These are phyloP conservation scores for Leccinellum rugosiceps DNA, from an alignment of 768 basidiomycete species.

Conservation along the genomic window DNA sequence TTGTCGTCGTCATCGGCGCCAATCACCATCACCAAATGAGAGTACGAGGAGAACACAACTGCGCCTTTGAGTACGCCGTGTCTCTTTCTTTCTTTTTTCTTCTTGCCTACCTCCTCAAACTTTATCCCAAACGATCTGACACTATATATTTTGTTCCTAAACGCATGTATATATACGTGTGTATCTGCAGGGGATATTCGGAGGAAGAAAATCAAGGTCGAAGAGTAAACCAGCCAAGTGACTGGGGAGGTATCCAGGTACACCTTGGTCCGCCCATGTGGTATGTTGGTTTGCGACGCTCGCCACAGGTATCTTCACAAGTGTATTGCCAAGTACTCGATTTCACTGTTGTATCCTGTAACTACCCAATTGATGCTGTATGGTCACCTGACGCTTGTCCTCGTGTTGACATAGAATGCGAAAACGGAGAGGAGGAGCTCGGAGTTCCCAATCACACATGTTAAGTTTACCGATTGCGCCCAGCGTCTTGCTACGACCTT, in stretches of 20 bases:
- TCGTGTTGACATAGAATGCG: too few species aligned
- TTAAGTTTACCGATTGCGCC: too few species aligned
- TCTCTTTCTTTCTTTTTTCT: too few species aligned
- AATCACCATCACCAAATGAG: too few species aligned
- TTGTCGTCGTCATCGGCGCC: background rate
- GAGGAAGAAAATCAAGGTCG: slow-evolving; percentile 18
- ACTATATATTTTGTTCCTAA: background rate
- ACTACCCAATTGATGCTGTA: background rate
- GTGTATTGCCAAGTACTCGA: background rate
- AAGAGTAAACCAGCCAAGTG: slow-evolving; percentile 8
- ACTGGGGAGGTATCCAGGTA: background rate
- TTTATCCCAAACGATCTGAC: background rate
- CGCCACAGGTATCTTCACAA: background rate
- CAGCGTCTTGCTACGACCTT: too few species aligned
- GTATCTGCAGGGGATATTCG: background rate
- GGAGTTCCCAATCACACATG: too few species aligned
- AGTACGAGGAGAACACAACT: too few species aligned
- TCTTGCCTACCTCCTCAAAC: background rate
- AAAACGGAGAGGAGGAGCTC: too few species aligned
- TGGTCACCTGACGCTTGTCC: too few species aligned
- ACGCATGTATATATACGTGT: background rate
- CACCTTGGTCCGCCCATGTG: background rate
- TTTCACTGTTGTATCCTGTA: background rate
- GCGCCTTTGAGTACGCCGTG: too few species aligned
- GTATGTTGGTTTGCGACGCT: background rate